Percentiles rank a stretch among this genome's conserved stretches.
Conservation (phyloP, 2,329 filamentous ascomycete genomes). For the Fusarium pilosicola region DNA sequence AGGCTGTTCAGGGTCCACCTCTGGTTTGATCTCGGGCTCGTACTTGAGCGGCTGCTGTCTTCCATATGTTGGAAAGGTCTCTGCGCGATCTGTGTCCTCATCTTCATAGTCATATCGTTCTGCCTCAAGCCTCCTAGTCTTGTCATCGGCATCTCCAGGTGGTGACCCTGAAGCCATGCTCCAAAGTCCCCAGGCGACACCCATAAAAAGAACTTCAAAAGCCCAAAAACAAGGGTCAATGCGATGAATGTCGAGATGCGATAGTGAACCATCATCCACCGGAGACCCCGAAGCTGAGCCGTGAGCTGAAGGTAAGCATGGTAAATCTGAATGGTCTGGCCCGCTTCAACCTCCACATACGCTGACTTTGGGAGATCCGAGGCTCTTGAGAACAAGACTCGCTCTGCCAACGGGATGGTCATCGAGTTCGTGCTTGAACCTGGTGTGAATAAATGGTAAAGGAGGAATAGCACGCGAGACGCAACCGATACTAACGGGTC, state of each 20-base stretch:
- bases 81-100: slow-evolving; percentile 55
- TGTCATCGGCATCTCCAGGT: slow-evolving; percentile 10
- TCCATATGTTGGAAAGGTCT: slow-evolving; percentile 56
- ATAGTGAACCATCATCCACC: slow-evolving; percentile 90
- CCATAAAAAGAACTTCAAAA: slow-evolving; percentile 75
- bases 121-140: slow-evolving; percentile 13
- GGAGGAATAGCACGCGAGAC: slow-evolving; percentile 70
- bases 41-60: slow-evolving; percentile 55
- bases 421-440: slow-evolving; percentile 71
- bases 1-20: slow-evolving; percentile 44
- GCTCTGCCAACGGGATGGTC: slow-evolving; percentile 77
- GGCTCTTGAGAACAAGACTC: slow-evolving; percentile 67
- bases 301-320: slow-evolving; percentile 72
- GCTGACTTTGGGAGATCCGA: slow-evolving; percentile 57
- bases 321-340: slow-evolving; percentile 80
- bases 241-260: slow-evolving; percentile 74
- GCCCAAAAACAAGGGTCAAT: slow-evolving; percentile 78
- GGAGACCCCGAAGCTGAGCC: slow-evolving; percentile 79
- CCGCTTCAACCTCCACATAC: slow-evolving; percentile 74
- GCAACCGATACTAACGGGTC: slow-evolving; percentile 74
- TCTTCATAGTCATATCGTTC: slow-evolving; percentile 41
- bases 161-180: slow-evolving; percentile 47
- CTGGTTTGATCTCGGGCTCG: slow-evolving; percentile 51
- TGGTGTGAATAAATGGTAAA: slow-evolving; percentile 75
- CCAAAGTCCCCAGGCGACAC: slow-evolving; percentile 71